Evolutionary conservation across 441 rosid genomes (phyloP), one percentile per base, ranked within the genome.

Genomic region (Euphorbia schlechtendalii): DNA sequence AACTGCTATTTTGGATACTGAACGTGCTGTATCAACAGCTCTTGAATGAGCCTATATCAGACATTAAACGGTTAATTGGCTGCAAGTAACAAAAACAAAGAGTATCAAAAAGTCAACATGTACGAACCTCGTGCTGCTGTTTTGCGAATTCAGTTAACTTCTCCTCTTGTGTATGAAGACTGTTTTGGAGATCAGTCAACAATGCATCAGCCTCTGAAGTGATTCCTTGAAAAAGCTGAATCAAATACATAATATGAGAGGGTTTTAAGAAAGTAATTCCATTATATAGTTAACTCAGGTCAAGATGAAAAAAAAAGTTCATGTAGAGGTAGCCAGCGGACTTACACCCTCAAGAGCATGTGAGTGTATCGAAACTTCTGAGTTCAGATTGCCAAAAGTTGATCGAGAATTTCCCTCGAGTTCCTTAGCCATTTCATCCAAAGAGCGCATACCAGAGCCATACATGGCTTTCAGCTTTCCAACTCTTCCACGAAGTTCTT

Each of bases 121-220:
- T 61, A 70, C 71, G 61, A 46, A 27, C 99, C 95, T 87, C 78
- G 11, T 83, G 87, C 75, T 91, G 98, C 66, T 91, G 90, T 71
- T 80, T 89, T 24, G 99, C 96, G 76, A 74, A 89, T 45, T 85
- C 69, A 53, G 82, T 76, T 74, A 95, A 76, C 78, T 89, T 92
- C 80, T 86, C 86, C 82, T 86, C 89, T 73, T 92, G 97, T 32
- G 74, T 80, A 76, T 76, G 77, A 69, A 92, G 97, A 73, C 85
- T 89, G 68, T 84, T 81, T 82, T 85, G 97, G 72, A 95, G 91
- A 80, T 86, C 96, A 72, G 76, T 83, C 28, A 92, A 80, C 61
- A 95, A 76, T n/a, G 82, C 79, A 71, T 90, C 96, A 71, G 99
- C 98, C 73, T 88, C 96, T 0, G 90, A 81, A 69, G 98, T 88